Conservation (phyloP, 305 asterid genomes). For the Fraxinus latifolia region DNA sequence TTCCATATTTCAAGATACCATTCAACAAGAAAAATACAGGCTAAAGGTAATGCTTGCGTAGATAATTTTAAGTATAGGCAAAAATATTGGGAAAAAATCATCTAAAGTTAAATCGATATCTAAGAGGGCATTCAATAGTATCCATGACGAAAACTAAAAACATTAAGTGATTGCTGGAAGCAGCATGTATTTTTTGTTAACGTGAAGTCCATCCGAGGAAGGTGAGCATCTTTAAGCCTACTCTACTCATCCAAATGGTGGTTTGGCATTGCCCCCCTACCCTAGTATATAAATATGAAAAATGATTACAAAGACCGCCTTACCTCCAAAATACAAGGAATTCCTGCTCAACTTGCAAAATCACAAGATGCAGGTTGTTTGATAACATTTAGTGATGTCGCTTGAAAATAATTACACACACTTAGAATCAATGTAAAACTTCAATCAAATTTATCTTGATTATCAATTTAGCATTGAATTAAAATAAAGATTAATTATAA, state of each 20-base stretch:
- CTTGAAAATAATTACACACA: neutral
- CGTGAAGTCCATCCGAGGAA: neutral
- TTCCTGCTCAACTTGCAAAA: neutral
- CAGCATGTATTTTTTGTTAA: neutral
- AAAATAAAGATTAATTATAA: neutral
- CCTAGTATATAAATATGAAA: neutral
- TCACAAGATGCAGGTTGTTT: neutral
- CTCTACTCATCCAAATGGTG: neutral
- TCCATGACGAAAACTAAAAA: neutral
- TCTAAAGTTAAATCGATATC: neutral
- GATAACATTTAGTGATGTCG: neutral
- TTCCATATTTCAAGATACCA: neutral
- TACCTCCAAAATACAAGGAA: neutral
- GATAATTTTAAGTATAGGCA: conserved; percentile 3
- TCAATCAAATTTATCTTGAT: neutral
- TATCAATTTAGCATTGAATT: neutral
- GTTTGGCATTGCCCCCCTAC: neutral
- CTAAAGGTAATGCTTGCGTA: neutral
- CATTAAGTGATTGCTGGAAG: neutral
- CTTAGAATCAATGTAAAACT: neutral
- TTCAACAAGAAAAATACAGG: neutral
- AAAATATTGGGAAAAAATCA: neutral
- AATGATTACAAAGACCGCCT: neutral
- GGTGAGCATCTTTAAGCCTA: neutral
- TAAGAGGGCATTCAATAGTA: neutral